Conservation (phyloP, 2,329 filamentous ascomycete species). For the Fusarium sp. region DNA sequence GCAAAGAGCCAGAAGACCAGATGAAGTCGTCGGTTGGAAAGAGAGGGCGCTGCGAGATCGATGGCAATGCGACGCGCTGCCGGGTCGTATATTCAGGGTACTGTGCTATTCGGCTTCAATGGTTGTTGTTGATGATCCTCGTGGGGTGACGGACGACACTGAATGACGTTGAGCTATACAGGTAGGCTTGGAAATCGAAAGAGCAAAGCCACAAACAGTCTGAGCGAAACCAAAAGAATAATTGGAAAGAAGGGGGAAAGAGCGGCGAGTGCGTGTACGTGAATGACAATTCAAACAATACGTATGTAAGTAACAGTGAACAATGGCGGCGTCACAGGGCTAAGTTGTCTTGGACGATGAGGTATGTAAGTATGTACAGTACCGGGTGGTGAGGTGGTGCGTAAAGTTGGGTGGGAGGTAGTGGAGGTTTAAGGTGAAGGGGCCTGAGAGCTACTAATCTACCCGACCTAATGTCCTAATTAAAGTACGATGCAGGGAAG, state of each 20-base stretch:
- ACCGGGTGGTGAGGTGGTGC: not conserved
- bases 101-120: constrained; percentile 8
- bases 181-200: not conserved
- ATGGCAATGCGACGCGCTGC: constrained; percentile 3
- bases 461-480: not conserved
- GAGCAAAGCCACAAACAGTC: not conserved
- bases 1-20: constrained; percentile 16
- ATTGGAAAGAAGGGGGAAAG: not conserved
- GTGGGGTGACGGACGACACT: constrained; percentile 29
- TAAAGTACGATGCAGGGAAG: not conserved
- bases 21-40: constrained; percentile 1
- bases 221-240: not conserved
- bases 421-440: constrained; percentile 25
- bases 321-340: constrained; percentile 9
- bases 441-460: not conserved
- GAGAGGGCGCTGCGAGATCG: constrained; percentile 9
- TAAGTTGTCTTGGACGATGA: constrained; percentile 17
- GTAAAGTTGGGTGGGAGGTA: constrained; percentile 18
- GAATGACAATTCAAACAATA: constrained; percentile 16
- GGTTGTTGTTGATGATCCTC: constrained; percentile 30
- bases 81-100: constrained; percentile 12
- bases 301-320: constrained; percentile 2
- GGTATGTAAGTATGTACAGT: constrained; percentile 4
- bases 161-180: constrained; percentile 13
- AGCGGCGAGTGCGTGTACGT: constrained; percentile 7